Evolutionary conservation across 2,329 filamentous ascomycete species (phyloP).

Genomic region (Nannizziopsis barbatae): DNA sequence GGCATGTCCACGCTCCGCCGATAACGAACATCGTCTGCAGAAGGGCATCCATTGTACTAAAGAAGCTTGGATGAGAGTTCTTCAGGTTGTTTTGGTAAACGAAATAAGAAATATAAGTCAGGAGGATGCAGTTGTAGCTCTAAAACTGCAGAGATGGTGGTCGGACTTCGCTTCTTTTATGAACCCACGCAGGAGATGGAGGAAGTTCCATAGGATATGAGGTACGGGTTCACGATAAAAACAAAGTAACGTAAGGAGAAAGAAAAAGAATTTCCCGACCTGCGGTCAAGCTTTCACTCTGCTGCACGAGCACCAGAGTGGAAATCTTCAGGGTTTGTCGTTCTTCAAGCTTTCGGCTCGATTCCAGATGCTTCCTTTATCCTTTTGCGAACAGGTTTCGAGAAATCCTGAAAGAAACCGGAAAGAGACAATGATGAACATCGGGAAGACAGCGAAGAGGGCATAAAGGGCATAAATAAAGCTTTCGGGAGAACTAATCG

Average conservation of each 20-base stretch:
- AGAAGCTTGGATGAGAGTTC: background rate
- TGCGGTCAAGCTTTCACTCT: slow-evolving; percentile 6
- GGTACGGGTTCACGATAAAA: background rate
- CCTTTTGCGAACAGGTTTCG: background rate
- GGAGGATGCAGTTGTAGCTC: too few relatives aligned
- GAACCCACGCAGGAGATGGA: too few relatives aligned
- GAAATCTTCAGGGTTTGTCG: slow-evolving; percentile 10
- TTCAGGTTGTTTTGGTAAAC: background rate
- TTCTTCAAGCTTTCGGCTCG: background rate
- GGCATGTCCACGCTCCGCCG: slow-evolving; percentile 15
- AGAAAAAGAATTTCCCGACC: background rate
- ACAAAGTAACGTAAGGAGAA: background rate
- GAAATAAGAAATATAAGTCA: too few relatives aligned
- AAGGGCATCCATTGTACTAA: slow-evolving; percentile 13
- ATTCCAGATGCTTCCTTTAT: background rate
- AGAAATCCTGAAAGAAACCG: background rate
- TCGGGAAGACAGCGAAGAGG: too few relatives aligned
- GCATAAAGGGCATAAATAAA: background rate
- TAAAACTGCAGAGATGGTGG: too few relatives aligned
- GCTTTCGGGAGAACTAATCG: background rate
- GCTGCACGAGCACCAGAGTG: slow-evolving; percentile 11
- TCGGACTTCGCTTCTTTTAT: too few relatives aligned
- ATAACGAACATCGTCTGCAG: slow-evolving; percentile 15
- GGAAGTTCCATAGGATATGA: too few relatives aligned
- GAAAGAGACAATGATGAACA: background rate